A percentile compares a stretch with the other conserved stretches of the same genome.
These are phyloP conservation scores for Vitis hybrid DNA, from an alignment of 177 flowering plant species.

Conservation along the genomic window DNA sequence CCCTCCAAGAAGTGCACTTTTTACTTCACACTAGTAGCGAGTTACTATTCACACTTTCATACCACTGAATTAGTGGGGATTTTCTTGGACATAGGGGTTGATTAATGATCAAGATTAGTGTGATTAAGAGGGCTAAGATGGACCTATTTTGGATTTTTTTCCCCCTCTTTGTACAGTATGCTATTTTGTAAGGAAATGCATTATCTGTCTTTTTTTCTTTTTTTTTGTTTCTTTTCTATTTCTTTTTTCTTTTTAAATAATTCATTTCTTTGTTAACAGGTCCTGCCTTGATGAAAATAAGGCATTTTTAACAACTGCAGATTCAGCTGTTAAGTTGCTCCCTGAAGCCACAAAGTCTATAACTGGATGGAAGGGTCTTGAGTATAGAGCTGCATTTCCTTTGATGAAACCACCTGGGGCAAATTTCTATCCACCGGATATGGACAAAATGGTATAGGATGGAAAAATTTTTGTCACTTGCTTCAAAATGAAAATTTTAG, in stretches of 20 bases:
- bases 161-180: not conserved
- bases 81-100: too few relatives aligned
- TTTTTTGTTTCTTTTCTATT: too few relatives aligned
- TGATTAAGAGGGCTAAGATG: too few relatives aligned
- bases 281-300: slow-evolving; percentile 87
- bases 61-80: too few relatives aligned
- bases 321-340: slow-evolving; percentile 77
- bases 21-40: too few relatives aligned
- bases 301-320: slow-evolving; percentile 91
- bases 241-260: not conserved
- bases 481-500: not conserved
- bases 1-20: too few relatives aligned
- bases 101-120: too few relatives aligned
- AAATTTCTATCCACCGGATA: slow-evolving; percentile 92
- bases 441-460: slow-evolving; percentile 78
- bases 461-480: not conserved
- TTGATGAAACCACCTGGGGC: slow-evolving; percentile 83
- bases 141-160: too few relatives aligned
- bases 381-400: slow-evolving; percentile 87
- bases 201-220: too few relatives aligned
- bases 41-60: too few relatives aligned
- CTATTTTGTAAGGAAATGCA: not conserved
- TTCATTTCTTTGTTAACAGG: slow-evolving; percentile 44
- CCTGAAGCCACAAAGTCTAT: slow-evolving; percentile 59
- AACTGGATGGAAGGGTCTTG: slow-evolving; percentile 85